Percentiles rank a stretch among this genome's conserved stretches.
Conservation (phyloP, 768 basidiomycete genomes). For the Lactifluus hygrophoroides region DNA sequence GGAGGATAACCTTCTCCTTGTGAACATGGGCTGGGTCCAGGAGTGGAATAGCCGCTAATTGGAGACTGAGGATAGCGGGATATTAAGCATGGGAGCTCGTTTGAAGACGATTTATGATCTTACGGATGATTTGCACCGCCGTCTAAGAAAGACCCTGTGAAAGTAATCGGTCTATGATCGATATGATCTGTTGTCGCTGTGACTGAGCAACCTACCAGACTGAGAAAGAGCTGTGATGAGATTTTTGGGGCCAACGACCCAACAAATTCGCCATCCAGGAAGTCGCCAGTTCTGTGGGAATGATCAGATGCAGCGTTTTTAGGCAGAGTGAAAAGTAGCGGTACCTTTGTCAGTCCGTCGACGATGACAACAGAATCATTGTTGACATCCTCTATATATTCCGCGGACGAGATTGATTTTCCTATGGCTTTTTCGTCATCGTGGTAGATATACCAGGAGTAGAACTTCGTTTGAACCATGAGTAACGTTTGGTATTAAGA, state of each 20-base stretch:
- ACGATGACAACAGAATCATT: constrained; percentile 79
- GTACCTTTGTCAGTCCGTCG: constrained; percentile 86
- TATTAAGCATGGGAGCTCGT: background rate
- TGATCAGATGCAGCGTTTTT: constrained; percentile 19
- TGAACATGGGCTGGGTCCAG: constrained; percentile 62
- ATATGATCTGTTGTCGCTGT: background rate
- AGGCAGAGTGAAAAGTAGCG: background rate
- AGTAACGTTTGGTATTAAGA: background rate
- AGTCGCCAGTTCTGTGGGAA: constrained; percentile 78
- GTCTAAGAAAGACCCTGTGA: constrained; percentile 78
- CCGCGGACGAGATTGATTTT: constrained; percentile 71
- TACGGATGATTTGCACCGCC: constrained; percentile 93
- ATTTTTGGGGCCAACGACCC: constrained; percentile 89
- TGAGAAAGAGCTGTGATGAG: constrained; percentile 87
- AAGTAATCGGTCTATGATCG: background rate
- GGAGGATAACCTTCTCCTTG: constrained; percentile 75
- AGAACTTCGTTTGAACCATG: constrained; percentile 47
- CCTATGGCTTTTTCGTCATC: constrained; percentile 68
- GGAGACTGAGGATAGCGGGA: constrained; percentile 43
- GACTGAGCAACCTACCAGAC: constrained; percentile 40
- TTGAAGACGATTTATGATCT: constrained; percentile 24
- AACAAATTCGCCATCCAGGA: constrained; percentile 91
- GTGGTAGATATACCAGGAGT: constrained; percentile 92
- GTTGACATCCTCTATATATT: constrained; percentile 82
- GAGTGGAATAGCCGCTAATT: constrained; percentile 81